Evolutionary conservation across 208 protist species (phyloP), one percentile per base, ranked within the genome.

Genomic region (Wallacemonas sp.): DNA sequence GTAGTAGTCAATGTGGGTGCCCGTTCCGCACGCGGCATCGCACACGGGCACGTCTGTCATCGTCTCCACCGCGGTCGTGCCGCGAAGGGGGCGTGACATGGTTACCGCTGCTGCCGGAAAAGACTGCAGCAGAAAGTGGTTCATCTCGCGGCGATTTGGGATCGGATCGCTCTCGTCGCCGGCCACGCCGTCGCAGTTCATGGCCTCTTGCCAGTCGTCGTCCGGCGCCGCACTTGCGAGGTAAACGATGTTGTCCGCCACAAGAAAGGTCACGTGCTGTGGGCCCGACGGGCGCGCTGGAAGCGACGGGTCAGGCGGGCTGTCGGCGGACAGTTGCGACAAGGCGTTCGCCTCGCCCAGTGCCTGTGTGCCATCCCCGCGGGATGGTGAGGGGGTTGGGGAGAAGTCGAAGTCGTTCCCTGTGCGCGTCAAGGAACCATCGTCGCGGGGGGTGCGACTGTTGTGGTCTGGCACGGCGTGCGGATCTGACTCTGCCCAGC

Each of bases 1-100:
- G 44, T 71, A 80, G 54, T 78, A 79, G 39, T 84, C 70, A 49
- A 74, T 29, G 30, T 58, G 52, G 16, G 52, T 24, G 32, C 52
- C 38, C 56, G 16, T 24, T 41, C 63, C 34, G 60, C 47, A 55
- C 49, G 58, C 21, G 16, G 39, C 11, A 19, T 36, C 38, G 57
- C 57, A 63, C 26, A 4, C 52, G 9, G 17, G 6, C 9, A 16
- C 8, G 16, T 29, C 30, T 11, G 48, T 5, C 12, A 58, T 5
- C 17, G 38, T 29, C 52, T 58, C 52, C 52, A 58, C 52, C 52
- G 32, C 52, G 52, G 29, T 38, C n/a, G 52, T 39, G 30, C 2
- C 9, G 30, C 3, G 29, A 26, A 49, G n/a, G n/a, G n/a, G n/a
- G n/a, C 44, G 19, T 55, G 23, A 21, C 24, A 58, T 34, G 9